Evolutionary conservation across 179 eudicot genomes (phyloP).

Genomic region (Beta lomatogona): DNA sequence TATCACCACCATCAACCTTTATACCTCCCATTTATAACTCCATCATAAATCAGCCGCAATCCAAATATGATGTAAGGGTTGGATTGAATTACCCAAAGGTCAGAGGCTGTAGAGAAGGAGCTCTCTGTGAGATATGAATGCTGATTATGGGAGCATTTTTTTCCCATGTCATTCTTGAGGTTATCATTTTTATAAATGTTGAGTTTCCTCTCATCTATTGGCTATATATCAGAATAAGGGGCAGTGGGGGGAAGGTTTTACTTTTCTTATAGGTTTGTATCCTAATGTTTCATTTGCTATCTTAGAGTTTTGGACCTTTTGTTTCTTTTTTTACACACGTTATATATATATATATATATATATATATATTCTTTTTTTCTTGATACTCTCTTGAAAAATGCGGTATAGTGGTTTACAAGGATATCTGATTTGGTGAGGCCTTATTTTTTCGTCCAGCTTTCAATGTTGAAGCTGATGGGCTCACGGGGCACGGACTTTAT

Average conservation of each 20-base stretch:
- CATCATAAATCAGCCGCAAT: too few relatives aligned
- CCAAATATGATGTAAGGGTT: too few relatives aligned
- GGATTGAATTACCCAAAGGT: too few relatives aligned
- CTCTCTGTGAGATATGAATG: too few relatives aligned
- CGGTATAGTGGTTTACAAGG: neutral
- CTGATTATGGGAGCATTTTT: too few relatives aligned
- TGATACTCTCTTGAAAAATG: neutral
- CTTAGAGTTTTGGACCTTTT: neutral
- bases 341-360: too few relatives aligned
- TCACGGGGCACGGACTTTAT: conserved; percentile 48
- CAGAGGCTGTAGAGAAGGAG: too few relatives aligned
- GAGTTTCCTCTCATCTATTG: neutral
- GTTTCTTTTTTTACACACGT: neutral
- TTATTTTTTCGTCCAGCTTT: conserved; percentile 47
- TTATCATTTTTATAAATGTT: too few relatives aligned
- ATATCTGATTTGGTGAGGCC: neutral
- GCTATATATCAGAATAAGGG: neutral
- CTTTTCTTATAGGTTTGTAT: neutral
- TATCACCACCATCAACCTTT: too few relatives aligned
- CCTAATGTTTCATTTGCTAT: neutral
- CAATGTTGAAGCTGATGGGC: conserved; percentile 53
- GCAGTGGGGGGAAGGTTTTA: neutral
- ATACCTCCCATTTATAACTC: too few relatives aligned
- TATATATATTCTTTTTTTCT: neutral
- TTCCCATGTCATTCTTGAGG: too few relatives aligned